These are phyloP conservation scores for Avena eriantha DNA, from an alignment of 176 grass and related monocot genomes.

Conservation along the genomic window DNA sequence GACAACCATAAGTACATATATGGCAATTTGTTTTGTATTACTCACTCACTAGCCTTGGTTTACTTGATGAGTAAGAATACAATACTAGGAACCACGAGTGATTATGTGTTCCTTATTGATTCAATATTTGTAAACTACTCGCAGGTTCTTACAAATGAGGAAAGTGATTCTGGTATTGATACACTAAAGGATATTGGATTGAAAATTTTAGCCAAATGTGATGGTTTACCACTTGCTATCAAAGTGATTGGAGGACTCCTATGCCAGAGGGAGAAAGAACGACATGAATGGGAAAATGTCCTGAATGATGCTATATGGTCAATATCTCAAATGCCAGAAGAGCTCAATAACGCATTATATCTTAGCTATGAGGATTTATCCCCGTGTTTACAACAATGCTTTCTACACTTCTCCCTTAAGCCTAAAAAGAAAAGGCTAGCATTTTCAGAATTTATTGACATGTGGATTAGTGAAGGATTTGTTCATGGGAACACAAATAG, in stretches of 20 bases:
- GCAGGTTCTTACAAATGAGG: neutral
- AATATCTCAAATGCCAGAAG: neutral
- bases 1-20: no score
- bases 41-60: no score
- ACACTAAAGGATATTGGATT: neutral
- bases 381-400: neutral
- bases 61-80: no score
- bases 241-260: neutral
- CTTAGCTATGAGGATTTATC: neutral
- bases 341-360: neutral
- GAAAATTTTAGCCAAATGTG: neutral
- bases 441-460: neutral
- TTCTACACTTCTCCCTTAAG: neutral
- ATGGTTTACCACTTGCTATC: neutral
- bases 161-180: neutral
- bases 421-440: neutral
- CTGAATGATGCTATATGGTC: neutral
- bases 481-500: neutral
- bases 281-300: neutral
- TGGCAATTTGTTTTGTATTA: no score
- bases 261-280: neutral
- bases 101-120: no score
- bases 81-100: no score
- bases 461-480: constrained; percentile 11
- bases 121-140: neutral